Evolutionary conservation across 495 filamentous ascomycete species (phyloP).

Genomic region (Xylaria acuta): DNA sequence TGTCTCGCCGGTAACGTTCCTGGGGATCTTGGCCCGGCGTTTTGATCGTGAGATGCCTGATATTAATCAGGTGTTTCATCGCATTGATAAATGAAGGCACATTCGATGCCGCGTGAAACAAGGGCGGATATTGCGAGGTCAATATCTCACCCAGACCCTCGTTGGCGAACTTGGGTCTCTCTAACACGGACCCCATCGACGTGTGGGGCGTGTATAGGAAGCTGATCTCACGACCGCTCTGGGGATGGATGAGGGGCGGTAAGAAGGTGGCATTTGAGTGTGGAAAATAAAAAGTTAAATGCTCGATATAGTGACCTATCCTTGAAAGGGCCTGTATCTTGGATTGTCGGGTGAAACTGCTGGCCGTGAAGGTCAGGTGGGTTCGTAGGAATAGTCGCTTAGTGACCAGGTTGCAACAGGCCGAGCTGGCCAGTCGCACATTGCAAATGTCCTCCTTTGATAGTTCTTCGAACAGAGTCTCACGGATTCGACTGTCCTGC

Average conservation of each 20-base stretch:
- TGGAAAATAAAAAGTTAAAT: conserved; percentile 71
- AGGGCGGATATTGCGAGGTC: conserved; percentile 77
- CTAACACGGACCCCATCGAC: conserved; percentile 52
- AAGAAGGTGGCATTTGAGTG: conserved; percentile 76
- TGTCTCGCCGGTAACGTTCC: conserved; percentile 72
- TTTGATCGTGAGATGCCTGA: conserved; percentile 72
- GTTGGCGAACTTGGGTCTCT: conserved; percentile 68
- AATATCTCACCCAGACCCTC: conserved; percentile 70
- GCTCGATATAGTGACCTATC: conserved; percentile 74
- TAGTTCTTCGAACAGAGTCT: conserved; percentile 57
- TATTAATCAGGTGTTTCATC: conserved; percentile 64
- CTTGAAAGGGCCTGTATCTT: conserved; percentile 71
- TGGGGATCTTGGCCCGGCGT: conserved; percentile 71
- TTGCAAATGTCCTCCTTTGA: conserved; percentile 57
- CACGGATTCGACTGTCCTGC: conserved; percentile 56
- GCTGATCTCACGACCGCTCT: conserved; percentile 71
- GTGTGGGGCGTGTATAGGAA: conserved; percentile 78
- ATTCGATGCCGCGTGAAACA: conserved; percentile 87
- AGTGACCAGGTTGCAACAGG: conserved; percentile 59
- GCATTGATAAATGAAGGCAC: conserved; percentile 77
- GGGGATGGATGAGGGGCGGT: conserved; percentile 73
- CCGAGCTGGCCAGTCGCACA: conserved; percentile 55
- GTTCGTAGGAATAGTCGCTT: conserved; percentile 60
- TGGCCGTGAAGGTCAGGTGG: conserved; percentile 69
- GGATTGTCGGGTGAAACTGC: conserved; percentile 71